Evolutionary conservation across 1,139 yeast genomes (phyloP).

Genomic region (Kodamaea anthophila): DNA sequence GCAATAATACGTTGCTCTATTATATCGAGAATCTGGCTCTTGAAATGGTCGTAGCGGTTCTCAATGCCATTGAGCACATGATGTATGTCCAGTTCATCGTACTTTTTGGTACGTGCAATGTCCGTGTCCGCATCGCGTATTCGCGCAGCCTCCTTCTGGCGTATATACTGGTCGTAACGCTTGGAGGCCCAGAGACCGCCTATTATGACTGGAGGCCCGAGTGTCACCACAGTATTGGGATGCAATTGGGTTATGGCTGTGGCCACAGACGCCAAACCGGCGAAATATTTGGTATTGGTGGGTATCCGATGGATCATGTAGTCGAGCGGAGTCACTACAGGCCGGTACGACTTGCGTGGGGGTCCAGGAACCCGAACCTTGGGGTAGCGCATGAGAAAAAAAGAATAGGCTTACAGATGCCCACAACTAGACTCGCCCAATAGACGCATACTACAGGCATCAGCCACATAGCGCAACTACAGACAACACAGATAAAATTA

Average conservation of each 20-base stretch:
- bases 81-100: slow-evolving; percentile 29
- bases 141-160: slow-evolving; percentile 12
- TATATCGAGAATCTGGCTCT: slow-evolving; percentile 22
- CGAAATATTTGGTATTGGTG: slow-evolving; percentile 23
- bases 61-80: slow-evolving; percentile 34
- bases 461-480: too few relatives aligned
- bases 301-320: slow-evolving; percentile 28
- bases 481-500: too few relatives aligned
- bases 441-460: too few relatives aligned
- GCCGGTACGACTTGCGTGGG: slow-evolving; percentile 28
- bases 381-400: neutral
- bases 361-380: slow-evolving; percentile 12
- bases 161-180: slow-evolving; percentile 12
- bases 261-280: slow-evolving; percentile 22
- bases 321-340: slow-evolving; percentile 20
- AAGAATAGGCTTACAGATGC: too few relatives aligned
- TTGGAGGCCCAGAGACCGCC: slow-evolving; percentile 22
- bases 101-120: slow-evolving; percentile 20
- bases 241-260: slow-evolving; percentile 30
- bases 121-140: slow-evolving; percentile 8
- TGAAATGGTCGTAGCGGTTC: slow-evolving; percentile 32
- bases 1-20: slow-evolving; percentile 20
- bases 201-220: slow-evolving; percentile 32
- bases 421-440: too few relatives aligned
- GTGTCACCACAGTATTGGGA: slow-evolving; percentile 29